These are phyloP conservation scores for Begonia masoniana DNA, from an alignment of 306 rosid genomes.

Conservation along the genomic window DNA sequence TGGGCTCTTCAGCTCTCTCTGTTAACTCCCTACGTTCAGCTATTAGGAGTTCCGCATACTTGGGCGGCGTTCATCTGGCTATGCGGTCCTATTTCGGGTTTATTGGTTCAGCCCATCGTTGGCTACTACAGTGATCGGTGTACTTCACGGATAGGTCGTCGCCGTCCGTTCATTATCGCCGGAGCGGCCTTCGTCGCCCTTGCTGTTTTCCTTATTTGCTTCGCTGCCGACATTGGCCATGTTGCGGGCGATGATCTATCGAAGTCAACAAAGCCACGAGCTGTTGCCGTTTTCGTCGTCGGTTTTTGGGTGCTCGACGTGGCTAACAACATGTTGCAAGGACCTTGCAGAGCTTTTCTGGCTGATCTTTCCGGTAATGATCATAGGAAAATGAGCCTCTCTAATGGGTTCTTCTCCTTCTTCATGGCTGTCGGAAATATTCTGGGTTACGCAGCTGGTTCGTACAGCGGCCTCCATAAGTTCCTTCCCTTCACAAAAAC, in stretches of 20 bases:
- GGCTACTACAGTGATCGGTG: constrained; percentile 84
- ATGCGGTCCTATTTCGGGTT: constrained; percentile 80
- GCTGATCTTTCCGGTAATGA: constrained; percentile 13
- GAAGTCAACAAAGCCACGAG: constrained; percentile 8
- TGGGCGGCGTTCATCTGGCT: constrained; percentile 87
- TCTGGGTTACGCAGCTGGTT: constrained; percentile 61
- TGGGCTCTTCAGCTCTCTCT: constrained; percentile 86
- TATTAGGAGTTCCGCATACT: constrained; percentile 50
- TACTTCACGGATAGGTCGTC: constrained; percentile 74
- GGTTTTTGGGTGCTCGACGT: constrained; percentile 22
- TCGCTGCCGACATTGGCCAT: constrained; percentile 72
- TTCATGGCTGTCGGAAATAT: constrained; percentile 83
- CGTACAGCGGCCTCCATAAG: constrained; percentile 29
- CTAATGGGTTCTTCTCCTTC: constrained; percentile 52
- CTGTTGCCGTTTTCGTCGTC: constrained; percentile 8
- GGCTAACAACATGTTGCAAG: constrained; percentile 22
- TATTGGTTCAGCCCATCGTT: constrained; percentile 68
- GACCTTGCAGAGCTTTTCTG: constrained; percentile 15
- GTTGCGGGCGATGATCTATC: background rate
- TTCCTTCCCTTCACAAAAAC: constrained; percentile 53
- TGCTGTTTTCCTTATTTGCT: constrained; percentile 75
- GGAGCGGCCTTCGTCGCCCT: constrained; percentile 36
- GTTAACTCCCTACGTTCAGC: constrained; percentile 70
- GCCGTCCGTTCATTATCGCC: constrained; percentile 66
- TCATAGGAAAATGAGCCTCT: constrained; percentile 27